Conservation (phyloP, 2,329 filamentous ascomycete species). For the Emydomyces testavorans region DNA sequence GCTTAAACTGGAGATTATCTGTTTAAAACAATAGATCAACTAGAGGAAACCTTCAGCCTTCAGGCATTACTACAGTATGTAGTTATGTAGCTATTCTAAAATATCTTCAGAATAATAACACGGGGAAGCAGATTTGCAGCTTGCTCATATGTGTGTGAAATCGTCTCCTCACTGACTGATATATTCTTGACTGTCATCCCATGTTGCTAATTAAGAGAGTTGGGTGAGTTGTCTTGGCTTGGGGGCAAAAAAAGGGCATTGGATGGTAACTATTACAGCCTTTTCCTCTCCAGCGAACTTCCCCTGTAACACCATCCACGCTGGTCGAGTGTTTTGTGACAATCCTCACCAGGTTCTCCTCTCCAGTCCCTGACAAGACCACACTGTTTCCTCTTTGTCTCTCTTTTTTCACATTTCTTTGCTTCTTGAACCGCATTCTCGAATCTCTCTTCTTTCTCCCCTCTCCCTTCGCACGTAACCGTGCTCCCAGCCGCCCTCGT, state of each 20-base stretch:
- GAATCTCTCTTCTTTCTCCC: neutral
- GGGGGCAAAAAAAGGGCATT: conserved; percentile 6
- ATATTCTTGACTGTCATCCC: neutral
- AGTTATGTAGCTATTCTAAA: no score
- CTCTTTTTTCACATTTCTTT: neutral
- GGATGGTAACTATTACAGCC: neutral
- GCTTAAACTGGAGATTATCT: no score
- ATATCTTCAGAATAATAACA: no score
- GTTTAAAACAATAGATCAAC: no score
- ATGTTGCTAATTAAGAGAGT: neutral
- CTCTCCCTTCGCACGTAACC: neutral
- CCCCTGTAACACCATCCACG: conserved; percentile 5
- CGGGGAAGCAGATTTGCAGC: no score
- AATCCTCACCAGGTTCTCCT: conserved; percentile 3
- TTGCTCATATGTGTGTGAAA: no score
- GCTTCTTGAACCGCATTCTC: neutral
- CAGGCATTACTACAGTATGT: no score
- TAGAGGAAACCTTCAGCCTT: no score
- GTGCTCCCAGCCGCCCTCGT: neutral
- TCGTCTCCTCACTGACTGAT: neutral
- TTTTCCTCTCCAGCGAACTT: conserved; percentile 2
- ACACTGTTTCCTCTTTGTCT: neutral
- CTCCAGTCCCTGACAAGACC: conserved; percentile 4
- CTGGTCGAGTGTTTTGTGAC: neutral
- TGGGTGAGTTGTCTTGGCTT: conserved; percentile 8